These are phyloP conservation scores for Alternaria solani DNA, from an alignment of 2,329 filamentous ascomycete species.

Conservation along the genomic window DNA sequence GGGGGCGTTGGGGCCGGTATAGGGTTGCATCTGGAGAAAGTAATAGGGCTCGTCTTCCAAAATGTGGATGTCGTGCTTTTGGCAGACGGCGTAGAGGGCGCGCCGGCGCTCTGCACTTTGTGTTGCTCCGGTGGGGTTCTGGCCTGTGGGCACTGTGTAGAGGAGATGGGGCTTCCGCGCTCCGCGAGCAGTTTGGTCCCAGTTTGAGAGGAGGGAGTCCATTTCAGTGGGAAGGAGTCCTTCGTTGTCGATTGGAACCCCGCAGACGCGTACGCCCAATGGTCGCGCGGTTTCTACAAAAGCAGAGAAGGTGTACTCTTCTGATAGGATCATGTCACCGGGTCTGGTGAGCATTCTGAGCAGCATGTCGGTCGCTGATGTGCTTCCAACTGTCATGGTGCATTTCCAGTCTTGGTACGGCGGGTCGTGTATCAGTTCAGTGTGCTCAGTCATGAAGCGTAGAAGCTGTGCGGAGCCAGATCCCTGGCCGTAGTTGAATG, in stretches of 20 bases:
- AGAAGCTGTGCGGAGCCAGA: conserved; percentile 86
- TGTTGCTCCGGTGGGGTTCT: conserved; percentile 91
- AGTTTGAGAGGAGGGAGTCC: conserved; percentile 69
- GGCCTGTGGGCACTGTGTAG: conserved; percentile 80
- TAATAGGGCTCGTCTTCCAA: conserved; percentile 96
- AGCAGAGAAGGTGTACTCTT: conserved; percentile 90
- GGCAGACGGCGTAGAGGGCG: conserved; percentile 78
- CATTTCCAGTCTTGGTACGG: conserved; percentile 92
- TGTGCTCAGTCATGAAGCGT: conserved; percentile 93
- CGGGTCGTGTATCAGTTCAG: conserved; percentile 85
- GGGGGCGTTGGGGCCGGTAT: conserved; percentile 63
- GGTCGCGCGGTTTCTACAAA: conserved; percentile 72
- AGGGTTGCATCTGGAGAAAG: conserved; percentile 87
- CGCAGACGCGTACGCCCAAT: conserved; percentile 67
- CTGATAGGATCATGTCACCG: conserved; percentile 81
- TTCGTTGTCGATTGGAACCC: conserved; percentile 71
- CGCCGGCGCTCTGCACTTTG: conserved; percentile 72
- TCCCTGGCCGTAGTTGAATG: conserved; percentile 92
- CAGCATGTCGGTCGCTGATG: conserved; percentile 82
- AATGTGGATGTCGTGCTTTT: conserved; percentile 86
- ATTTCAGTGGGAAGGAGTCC: conserved; percentile 69
- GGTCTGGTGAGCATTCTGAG: conserved; percentile 81
- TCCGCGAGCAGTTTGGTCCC: conserved; percentile 65
- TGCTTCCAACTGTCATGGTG: conserved; percentile 84
- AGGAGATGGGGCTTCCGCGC: conserved; percentile 72